Conservation (phyloP, 257 asterid species). For the Solanum habrochaites region DNA sequence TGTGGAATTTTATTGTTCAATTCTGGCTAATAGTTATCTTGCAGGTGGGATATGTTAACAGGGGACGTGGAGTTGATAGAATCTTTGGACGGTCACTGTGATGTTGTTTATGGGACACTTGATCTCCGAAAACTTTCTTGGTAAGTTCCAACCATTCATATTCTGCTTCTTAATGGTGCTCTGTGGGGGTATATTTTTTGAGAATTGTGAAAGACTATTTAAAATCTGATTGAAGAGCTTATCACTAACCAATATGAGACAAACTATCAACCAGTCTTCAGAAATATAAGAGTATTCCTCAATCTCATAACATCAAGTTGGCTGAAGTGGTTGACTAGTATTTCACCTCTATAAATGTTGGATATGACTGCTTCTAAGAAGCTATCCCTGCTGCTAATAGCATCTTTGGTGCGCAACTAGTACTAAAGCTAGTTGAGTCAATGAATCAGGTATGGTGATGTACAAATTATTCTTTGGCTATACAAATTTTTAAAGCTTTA, state of each 20-base stretch:
- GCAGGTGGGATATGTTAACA: slow-evolving; percentile 95
- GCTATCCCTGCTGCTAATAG: neutral
- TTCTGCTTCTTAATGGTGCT: neutral
- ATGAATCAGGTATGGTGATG: neutral
- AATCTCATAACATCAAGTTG: neutral
- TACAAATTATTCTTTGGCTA: neutral
- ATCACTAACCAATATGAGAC: neutral
- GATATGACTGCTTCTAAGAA: neutral
- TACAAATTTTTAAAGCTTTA: neutral
- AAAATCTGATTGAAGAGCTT: neutral
- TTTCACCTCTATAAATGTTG: neutral
- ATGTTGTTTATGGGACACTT: slow-evolving; percentile 83
- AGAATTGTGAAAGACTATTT: neutral
- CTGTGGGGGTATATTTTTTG: neutral
- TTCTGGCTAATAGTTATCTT: slow-evolving; percentile 23
- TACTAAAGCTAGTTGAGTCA: neutral
- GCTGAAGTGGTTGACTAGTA: neutral
- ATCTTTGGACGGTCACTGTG: slow-evolving; percentile 66
- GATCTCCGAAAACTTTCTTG: slow-evolving; percentile 70
- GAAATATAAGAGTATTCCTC: neutral
- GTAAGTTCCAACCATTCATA: slow-evolving; percentile 21
- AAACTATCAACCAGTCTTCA: neutral
- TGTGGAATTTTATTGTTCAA: neutral
- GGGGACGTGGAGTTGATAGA: slow-evolving; percentile 89
- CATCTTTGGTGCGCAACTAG: neutral